These are phyloP conservation scores for Pseudoneurospora amorphoporcata DNA, from an alignment of 495 filamentous ascomycete genomes.

Conservation along the genomic window DNA sequence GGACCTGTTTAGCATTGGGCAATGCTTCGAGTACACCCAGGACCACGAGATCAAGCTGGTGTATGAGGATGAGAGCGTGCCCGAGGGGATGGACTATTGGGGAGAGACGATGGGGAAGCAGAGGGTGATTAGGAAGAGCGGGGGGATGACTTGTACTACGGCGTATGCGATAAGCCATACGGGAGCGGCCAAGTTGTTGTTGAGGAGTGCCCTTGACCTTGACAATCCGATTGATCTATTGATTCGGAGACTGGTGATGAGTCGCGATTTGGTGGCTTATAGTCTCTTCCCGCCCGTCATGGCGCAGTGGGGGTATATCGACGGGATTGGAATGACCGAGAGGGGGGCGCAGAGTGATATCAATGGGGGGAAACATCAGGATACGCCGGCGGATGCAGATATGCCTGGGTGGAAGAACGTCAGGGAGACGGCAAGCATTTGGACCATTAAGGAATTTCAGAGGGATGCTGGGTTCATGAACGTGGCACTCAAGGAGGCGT, in stretches of 20 bases:
- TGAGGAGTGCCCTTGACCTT: conserved; percentile 9
- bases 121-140: conserved; percentile 10
- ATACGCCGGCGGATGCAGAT: conserved; percentile 3
- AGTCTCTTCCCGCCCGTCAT: conserved; percentile 9
- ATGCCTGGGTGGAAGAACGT: conserved; percentile 14
- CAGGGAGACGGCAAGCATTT: conserved; percentile 1
- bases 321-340: conserved; percentile 9
- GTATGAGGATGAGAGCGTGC: conserved; percentile 4
- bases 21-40: conserved; percentile 10
- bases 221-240: conserved; percentile 13
- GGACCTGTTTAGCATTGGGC: conserved; percentile 11
- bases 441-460: conserved; percentile 10
- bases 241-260: conserved; percentile 2
- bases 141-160: conserved; percentile 11
- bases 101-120: conserved; percentile 4
- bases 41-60: conserved; percentile 6
- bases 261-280: conserved; percentile 8
- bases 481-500: conserved; percentile 10
- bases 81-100: conserved; percentile 5
- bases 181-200: conserved; percentile 10
- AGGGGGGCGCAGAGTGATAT: conserved; percentile 13
- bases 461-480: conserved; percentile 9
- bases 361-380: conserved; percentile 11
- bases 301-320: conserved; percentile 14
- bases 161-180: conserved; percentile 13